Conservation (phyloP, 2,329 filamentous ascomycete genomes). For the Penicillium paneum region DNA sequence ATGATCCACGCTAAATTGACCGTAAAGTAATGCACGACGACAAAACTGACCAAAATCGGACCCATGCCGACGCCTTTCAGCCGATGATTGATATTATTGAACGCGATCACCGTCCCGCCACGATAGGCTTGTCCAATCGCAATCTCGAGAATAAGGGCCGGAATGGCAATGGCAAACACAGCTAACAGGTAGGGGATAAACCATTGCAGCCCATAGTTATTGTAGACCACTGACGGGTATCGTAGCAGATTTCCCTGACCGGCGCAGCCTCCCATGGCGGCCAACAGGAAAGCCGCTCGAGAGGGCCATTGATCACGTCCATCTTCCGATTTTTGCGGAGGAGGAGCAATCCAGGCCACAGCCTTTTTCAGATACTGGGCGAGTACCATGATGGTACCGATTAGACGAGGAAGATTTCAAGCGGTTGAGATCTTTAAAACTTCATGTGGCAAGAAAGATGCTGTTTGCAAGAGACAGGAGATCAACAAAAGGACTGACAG, state of each 20-base stretch:
- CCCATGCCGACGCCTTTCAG: conserved; percentile 55
- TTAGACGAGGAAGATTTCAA: neutral
- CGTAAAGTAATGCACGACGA: conserved; percentile 58
- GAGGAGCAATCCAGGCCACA: conserved; percentile 34
- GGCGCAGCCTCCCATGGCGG: conserved; percentile 58
- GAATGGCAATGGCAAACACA: conserved; percentile 56
- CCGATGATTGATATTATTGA: conserved; percentile 52
- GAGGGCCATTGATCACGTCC: conserved; percentile 56
- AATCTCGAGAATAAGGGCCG: conserved; percentile 56
- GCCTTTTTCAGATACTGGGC: conserved; percentile 17
- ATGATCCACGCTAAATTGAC: conserved; percentile 59
- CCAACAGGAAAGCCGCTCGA: conserved; percentile 54
- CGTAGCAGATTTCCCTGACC: conserved; percentile 58
- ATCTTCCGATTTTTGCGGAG: conserved; percentile 37
- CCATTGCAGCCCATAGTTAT: conserved; percentile 60
- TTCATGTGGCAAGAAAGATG: neutral
- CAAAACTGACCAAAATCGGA: conserved; percentile 52
- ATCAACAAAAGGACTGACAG: neutral
- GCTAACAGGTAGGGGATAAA: conserved; percentile 58
- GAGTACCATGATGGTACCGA: conserved; percentile 3
- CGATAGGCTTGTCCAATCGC: conserved; percentile 53
- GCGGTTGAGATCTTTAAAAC: neutral
- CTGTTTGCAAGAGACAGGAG: neutral
- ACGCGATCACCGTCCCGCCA: conserved; percentile 55
- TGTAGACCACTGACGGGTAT: conserved; percentile 59